phyloP scores from a whole-genome alignment of 176 grass and related monocot species.

The Musa schizocarpa region DNA sequence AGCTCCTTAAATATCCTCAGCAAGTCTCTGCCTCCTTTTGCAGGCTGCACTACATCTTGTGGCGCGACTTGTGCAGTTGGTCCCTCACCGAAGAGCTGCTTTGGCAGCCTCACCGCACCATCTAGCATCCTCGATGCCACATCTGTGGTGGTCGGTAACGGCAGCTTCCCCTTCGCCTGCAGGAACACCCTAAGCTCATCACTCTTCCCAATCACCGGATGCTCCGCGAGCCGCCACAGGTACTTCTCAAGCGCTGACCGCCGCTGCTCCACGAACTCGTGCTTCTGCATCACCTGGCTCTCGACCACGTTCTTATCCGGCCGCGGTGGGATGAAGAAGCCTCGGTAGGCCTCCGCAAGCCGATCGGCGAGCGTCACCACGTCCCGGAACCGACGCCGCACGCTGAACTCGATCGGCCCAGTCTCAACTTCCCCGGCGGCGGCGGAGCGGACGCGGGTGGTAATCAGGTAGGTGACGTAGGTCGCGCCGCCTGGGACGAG shows the following conservation, averaged over 20 bases:
- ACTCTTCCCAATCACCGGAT: constrained; percentile 61
- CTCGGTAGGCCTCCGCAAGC: constrained; percentile 74
- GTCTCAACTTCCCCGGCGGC: constrained; percentile 11
- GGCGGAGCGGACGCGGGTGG: constrained; percentile 32
- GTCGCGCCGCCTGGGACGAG: constrained; percentile 43
- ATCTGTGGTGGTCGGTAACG: constrained; percentile 67
- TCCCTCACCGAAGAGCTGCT: constrained; percentile 65
- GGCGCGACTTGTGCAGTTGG: constrained; percentile 26
- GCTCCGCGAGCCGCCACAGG: constrained; percentile 66
- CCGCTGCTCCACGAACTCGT: constrained; percentile 80
- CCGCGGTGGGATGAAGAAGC: constrained; percentile 70
- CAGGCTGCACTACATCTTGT: constrained; percentile 86
- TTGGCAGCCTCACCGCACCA: constrained; percentile 58
- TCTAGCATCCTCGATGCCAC: constrained; percentile 86
- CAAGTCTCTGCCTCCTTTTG: constrained; percentile 86
- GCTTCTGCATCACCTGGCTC: constrained; percentile 92
- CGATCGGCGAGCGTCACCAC: constrained; percentile 89
- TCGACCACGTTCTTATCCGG: constrained; percentile 93
- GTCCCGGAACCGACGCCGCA: constrained; percentile 90
- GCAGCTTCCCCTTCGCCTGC: constrained; percentile 77
- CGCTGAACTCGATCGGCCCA: constrained; percentile 16
- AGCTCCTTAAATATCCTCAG: constrained; percentile 92
- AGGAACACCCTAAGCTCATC: constrained; percentile 89
- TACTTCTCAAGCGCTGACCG: constrained; percentile 64
- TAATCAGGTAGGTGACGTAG: constrained; percentile 82